phyloP scores from a whole-genome alignment of 345 rosid species.

The Ailanthus altissimus region DNA sequence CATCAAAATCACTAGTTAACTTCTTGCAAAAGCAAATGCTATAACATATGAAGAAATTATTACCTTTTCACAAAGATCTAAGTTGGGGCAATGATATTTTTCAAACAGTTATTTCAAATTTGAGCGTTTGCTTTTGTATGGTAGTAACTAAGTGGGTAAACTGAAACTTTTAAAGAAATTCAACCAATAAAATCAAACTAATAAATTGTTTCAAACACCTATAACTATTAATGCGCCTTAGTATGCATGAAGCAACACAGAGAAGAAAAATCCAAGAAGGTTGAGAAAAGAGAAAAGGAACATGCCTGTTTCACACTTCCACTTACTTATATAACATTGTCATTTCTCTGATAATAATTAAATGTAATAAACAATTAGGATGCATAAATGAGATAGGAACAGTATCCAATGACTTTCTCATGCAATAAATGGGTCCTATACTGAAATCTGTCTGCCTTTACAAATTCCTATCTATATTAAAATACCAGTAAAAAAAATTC shows the following conservation, averaged over 20 bases:
- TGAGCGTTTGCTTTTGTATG: neutral
- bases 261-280: neutral
- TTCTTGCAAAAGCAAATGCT: constrained; percentile 2
- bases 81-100: neutral
- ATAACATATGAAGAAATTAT: neutral
- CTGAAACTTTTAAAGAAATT: neutral
- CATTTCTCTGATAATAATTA: neutral
- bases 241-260: neutral
- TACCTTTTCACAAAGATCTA: neutral
- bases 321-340: neutral
- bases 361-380: neutral
- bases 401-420: neutral
- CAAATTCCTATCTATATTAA: constrained; percentile 1
- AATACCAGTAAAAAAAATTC: neutral
- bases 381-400: neutral
- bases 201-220: neutral
- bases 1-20: neutral
- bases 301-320: neutral
- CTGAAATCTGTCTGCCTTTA: neutral
- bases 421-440: constrained; percentile 3
- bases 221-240: neutral
- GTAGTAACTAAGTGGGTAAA: neutral
- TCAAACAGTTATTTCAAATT: neutral
- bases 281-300: neutral
- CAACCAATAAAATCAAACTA: neutral